Conservation (phyloP, 1,139 yeast genomes). For the Kodamaea sp. region DNA sequence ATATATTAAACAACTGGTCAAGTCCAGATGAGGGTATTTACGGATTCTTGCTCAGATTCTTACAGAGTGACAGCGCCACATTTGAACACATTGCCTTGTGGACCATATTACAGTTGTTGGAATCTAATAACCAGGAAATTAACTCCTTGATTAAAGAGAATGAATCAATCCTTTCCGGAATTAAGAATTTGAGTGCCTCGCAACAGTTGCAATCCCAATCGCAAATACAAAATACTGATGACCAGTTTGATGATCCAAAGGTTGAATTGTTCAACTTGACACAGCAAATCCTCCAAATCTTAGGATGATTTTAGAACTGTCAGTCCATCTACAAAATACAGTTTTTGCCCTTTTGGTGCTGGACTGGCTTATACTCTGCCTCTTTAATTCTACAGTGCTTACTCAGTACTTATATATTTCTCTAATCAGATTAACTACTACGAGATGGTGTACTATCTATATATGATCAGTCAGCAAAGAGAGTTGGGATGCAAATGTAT, state of each 20-base stretch:
- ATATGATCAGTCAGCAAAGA: too few species aligned
- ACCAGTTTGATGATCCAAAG: constrained; percentile 61
- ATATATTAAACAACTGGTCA: constrained; percentile 78
- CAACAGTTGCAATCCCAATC: constrained; percentile 39
- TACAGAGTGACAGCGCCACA: constrained; percentile 87
- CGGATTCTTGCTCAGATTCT: constrained; percentile 78
- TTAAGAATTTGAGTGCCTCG: constrained; percentile 48
- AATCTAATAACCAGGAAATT: constrained; percentile 76
- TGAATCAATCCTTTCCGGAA: constrained; percentile 56
- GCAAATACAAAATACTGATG: constrained; percentile 28
- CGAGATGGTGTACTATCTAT: too few species aligned
- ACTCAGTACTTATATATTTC: too few species aligned
- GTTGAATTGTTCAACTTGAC: constrained; percentile 74
- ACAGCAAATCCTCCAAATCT: constrained; percentile 69
- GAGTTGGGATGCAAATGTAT: too few species aligned
- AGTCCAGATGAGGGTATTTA: constrained; percentile 83
- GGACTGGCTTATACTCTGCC: constrained; percentile 5
- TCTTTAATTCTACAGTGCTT: constrained; percentile 12
- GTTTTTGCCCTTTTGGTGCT: too few species aligned
- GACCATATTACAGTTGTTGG: constrained; percentile 92
- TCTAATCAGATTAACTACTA: too few species aligned
- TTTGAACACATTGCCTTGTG: constrained; percentile 97
- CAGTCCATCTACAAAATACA: too few species aligned
- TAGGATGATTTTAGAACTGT: constrained; percentile 29
- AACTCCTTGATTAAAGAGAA: constrained; percentile 62